Base-by-base conservation (phyloP, 148 eudicot genomes). In the Rhododendron griersonianum region DNA sequence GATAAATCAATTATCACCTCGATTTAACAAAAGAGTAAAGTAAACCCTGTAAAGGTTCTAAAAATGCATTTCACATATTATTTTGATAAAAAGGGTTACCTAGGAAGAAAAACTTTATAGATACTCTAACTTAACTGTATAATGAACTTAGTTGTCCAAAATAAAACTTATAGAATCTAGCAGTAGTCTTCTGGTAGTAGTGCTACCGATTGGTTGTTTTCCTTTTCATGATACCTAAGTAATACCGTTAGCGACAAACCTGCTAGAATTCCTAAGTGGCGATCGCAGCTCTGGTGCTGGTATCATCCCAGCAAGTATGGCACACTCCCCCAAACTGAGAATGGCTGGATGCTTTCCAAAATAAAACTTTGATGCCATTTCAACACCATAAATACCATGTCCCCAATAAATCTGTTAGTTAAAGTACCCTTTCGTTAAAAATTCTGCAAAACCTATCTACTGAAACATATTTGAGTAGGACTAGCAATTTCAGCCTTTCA, bases 261-360 rank as follows among this genome's bases (percentile, higher is more conserved):
- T 77, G 81, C 82, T n/a, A 53, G 50, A 11, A 30, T 57, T 51
- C 57, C 82, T 55, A 53, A 85, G 65, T 85, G 86, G 86, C 47
- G 86, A 85, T 25, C 82, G 82, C 18, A 85, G 81, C 74, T 78
- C 86, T 51, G 86, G 86, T 57, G 86, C 75, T 55, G 87, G 87
- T 85, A 85, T 85, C 55, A 85, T 85, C 35, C 83, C 83, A 13
- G 30, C 83, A 85, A 85, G 87, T 61, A 85, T 37, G 25, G 82
- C 78, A 61, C 83, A 85, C 30, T 79, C 87, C 10, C 87, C 87
- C 80, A 74, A 84, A 51, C 77, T 63, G 81, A 79, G 87, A 79
- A 59, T 55, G 59, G 87, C 63, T 45, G 83, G 82, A 33, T 78
- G 83, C 83, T 85, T 85, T 44, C 87, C 83, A 65, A 85, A 85